Evolutionary conservation across 2,329 filamentous ascomycete species (phyloP).

Genomic region (Neocucurbitaria cava): DNA sequence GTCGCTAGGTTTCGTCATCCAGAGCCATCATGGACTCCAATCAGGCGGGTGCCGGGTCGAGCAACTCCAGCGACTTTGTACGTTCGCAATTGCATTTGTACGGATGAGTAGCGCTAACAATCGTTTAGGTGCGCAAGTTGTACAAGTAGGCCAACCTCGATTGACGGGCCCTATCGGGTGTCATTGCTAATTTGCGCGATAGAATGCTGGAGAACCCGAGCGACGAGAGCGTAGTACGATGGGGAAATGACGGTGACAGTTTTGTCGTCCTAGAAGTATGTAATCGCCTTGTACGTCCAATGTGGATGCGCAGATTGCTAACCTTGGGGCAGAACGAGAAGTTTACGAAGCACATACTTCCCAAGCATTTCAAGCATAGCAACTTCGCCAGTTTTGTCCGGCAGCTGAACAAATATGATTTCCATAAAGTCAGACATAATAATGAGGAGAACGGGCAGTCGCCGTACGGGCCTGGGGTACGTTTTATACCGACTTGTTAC

Average conservation of each 20-base stretch:
- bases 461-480: constrained; percentile 79
- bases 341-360: constrained; percentile 95
- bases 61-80: constrained; percentile 96
- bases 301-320: constrained; percentile 10
- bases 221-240: constrained; percentile 90
- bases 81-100: constrained; percentile 52
- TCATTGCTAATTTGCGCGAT: constrained; percentile 40
- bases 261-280: constrained; percentile 95
- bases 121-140: constrained; percentile 85
- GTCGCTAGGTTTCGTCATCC: constrained; percentile 2
- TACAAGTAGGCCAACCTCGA: constrained; percentile 76
- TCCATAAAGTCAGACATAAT: constrained; percentile 94
- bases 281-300: constrained; percentile 2
- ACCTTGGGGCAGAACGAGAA: constrained; percentile 78
- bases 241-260: constrained; percentile 93
- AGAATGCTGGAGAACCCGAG: constrained; percentile 97
- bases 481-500: neutral
- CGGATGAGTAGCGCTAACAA: constrained; percentile 23
- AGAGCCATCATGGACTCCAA: constrained; percentile 40
- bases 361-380: constrained; percentile 99
- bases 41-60: constrained; percentile 58
- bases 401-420: constrained; percentile 96
- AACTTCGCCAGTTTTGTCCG: constrained; percentile 97
- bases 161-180: constrained; percentile 7
- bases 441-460: constrained; percentile 85